These are phyloP conservation scores for Solanum bulbocastanum DNA, from an alignment of 257 asterid genomes.

Conservation along the genomic window DNA sequence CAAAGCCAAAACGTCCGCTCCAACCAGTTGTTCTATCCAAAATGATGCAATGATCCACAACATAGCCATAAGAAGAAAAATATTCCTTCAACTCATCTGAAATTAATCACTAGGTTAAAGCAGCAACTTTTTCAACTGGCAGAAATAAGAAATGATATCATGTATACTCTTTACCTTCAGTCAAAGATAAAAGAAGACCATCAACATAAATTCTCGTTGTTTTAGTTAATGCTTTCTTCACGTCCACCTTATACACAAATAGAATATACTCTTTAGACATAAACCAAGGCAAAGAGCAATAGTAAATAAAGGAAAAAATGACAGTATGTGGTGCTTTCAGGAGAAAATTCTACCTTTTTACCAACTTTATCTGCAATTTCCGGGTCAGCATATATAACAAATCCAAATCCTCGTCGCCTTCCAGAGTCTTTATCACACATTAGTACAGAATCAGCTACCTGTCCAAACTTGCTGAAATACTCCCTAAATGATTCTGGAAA, in stretches of 20 bases:
- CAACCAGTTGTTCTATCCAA: constrained; percentile 73
- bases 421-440: constrained; percentile 64
- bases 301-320: background rate
- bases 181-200: constrained; percentile 70
- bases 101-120: background rate
- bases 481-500: constrained; percentile 68
- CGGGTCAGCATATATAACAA: constrained; percentile 70
- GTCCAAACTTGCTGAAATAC: constrained; percentile 79
- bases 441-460: constrained; percentile 73
- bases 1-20: constrained; percentile 84
- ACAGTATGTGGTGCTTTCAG: background rate
- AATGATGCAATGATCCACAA: constrained; percentile 83
- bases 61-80: constrained; percentile 71
- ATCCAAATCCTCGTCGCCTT: constrained; percentile 89
- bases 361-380: constrained; percentile 84
- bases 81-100: constrained; percentile 77
- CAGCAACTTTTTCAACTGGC: background rate
- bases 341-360: constrained; percentile 46
- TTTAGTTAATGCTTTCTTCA: constrained; percentile 84
- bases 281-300: background rate
- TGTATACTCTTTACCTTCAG: constrained; percentile 45
- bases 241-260: constrained; percentile 62
- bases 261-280: background rate
- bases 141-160: background rate
- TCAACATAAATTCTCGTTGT: constrained; percentile 89